These are phyloP conservation scores for Remersonia thermophila DNA, from an alignment of 2,329 filamentous ascomycete species.

Conservation along the genomic window DNA sequence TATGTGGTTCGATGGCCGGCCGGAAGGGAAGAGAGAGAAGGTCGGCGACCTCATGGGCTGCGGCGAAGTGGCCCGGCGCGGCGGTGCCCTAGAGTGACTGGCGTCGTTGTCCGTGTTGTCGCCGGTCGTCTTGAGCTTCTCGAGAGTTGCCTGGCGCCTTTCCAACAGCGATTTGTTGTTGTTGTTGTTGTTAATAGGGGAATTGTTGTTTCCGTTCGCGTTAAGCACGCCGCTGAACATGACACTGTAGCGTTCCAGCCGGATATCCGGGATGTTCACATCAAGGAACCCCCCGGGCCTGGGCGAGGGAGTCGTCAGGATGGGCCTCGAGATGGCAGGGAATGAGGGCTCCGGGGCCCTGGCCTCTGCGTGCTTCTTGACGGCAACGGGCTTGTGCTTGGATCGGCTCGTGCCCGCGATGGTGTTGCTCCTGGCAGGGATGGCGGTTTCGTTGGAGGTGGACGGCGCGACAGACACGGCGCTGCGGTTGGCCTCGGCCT, in stretches of 20 bases:
- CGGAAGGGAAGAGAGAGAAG: constrained; percentile 33
- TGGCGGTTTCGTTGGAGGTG: constrained; percentile 6
- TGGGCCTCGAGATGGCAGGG: background rate
- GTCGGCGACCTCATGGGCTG: constrained; percentile 32
- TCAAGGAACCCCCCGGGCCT: constrained; percentile 40
- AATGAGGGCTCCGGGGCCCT: constrained; percentile 3
- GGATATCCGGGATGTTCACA: constrained; percentile 67
- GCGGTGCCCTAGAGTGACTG: constrained; percentile 17
- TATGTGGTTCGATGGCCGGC: constrained; percentile 8
- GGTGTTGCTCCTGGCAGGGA: constrained; percentile 27
- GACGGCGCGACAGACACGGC: constrained; percentile 10
- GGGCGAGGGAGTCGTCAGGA: background rate
- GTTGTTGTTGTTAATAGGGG: background rate
- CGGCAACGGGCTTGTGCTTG: constrained; percentile 32
- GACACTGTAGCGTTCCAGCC: constrained; percentile 82
- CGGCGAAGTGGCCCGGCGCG: constrained; percentile 38
- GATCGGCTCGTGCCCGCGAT: constrained; percentile 20
- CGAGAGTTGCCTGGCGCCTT: constrained; percentile 46
- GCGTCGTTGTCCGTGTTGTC: constrained; percentile 31
- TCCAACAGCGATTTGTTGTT: constrained; percentile 32
- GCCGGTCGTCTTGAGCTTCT: constrained; percentile 43
- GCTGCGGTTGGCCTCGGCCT: constrained; percentile 13
- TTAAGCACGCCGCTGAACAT: constrained; percentile 76
- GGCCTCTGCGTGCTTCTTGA: constrained; percentile 23
- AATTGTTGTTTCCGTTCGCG: constrained; percentile 18